Conservation (phyloP, 495 filamentous ascomycete genomes). For the Penicillium fimorum region DNA sequence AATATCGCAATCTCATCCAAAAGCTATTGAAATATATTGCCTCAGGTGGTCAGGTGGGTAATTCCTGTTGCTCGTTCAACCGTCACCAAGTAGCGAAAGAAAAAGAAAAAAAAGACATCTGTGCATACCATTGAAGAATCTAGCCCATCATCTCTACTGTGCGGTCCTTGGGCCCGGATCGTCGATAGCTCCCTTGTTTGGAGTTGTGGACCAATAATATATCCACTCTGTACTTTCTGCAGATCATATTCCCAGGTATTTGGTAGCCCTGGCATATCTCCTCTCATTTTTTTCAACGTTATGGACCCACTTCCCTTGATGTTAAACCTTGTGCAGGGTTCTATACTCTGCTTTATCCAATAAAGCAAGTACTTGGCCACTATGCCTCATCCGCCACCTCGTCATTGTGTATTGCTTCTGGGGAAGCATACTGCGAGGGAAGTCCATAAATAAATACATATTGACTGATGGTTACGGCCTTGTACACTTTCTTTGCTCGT, state of each 20-base stretch:
- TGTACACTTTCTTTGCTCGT: background rate
- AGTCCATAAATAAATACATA: background rate
- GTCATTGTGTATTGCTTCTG: conserved; percentile 4
- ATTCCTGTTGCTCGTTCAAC: conserved; percentile 4
- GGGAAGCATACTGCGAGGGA: conserved; percentile 1
- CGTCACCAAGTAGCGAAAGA: background rate
- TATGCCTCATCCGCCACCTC: conserved; percentile 12
- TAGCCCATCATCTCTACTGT: conserved; percentile 3
- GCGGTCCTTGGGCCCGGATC: conserved; percentile 6
- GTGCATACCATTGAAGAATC: conserved; percentile 15
- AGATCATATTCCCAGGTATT: conserved; percentile 24
- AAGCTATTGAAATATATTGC: background rate
- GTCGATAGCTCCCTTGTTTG: conserved; percentile 22
- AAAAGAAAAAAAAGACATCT: background rate
- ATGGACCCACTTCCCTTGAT: conserved; percentile 12
- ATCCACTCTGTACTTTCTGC: conserved; percentile 13
- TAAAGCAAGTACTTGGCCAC: background rate
- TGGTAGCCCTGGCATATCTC: conserved; percentile 27
- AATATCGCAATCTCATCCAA: background rate
- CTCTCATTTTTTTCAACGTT: conserved; percentile 19
- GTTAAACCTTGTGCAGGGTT: conserved; percentile 8
- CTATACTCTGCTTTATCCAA: background rate
- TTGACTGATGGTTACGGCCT: background rate
- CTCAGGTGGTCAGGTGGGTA: background rate
- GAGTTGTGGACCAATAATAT: conserved; percentile 22